These are phyloP conservation scores for Zalerion maritima DNA, from an alignment of 495 filamentous ascomycete species.

Conservation along the genomic window DNA sequence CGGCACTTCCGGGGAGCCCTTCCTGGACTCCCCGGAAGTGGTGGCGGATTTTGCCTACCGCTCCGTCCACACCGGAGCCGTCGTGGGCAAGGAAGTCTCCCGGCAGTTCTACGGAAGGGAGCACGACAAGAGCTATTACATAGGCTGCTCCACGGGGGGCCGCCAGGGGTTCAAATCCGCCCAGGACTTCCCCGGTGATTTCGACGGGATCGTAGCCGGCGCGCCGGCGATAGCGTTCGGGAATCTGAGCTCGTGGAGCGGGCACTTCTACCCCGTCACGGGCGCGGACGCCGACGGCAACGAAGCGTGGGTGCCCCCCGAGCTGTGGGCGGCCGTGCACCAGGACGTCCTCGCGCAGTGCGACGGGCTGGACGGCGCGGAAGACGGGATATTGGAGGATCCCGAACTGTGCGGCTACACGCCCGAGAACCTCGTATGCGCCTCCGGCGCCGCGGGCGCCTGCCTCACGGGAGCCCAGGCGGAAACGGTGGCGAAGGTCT, in stretches of 20 bases:
- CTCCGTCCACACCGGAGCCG: slow-evolving; percentile 34
- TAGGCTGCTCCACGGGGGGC: slow-evolving; percentile 34
- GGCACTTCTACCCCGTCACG: slow-evolving; percentile 34
- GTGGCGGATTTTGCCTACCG: slow-evolving; percentile 25
- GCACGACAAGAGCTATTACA: slow-evolving; percentile 24
- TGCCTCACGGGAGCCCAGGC: slow-evolving; percentile 37
- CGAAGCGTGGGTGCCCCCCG: slow-evolving; percentile 19
- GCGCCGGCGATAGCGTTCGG: slow-evolving; percentile 31
- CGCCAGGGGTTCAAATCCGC: slow-evolving; percentile 25
- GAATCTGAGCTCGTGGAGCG: slow-evolving; percentile 39
- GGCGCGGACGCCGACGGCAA: slow-evolving; percentile 11
- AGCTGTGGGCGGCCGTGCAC: slow-evolving; percentile 29
- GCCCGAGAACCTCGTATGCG: slow-evolving; percentile 31
- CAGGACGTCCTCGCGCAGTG: slow-evolving; percentile 41
- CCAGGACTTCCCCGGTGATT: slow-evolving; percentile 24
- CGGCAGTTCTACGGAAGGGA: slow-evolving; percentile 19
- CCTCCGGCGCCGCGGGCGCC: slow-evolving; percentile 12
- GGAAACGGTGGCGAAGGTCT: slow-evolving; percentile 31
- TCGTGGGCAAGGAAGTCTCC: slow-evolving; percentile 19
- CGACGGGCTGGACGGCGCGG: slow-evolving; percentile 37
- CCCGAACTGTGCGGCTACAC: slow-evolving; percentile 36
- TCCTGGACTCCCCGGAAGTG: slow-evolving; percentile 37
- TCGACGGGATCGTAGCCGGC: slow-evolving; percentile 46
- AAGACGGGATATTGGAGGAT: slow-evolving; percentile 43
- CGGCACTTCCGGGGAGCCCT: slow-evolving; percentile 34